phyloP scores from a whole-genome alignment of 768 basidiomycete genomes.

The Agrocybe pediades region DNA sequence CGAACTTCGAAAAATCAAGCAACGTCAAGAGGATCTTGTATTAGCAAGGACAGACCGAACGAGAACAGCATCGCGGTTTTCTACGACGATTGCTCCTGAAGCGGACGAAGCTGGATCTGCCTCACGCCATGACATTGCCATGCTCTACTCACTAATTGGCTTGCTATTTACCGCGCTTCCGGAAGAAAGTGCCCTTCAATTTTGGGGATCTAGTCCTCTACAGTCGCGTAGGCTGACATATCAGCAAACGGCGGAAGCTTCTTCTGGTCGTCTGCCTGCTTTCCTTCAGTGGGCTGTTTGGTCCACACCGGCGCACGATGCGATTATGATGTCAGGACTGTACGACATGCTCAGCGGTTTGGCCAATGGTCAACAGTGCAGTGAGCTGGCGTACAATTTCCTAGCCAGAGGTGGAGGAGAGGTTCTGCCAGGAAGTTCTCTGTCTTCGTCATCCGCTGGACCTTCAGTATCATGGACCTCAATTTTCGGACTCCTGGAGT shows the following conservation, averaged over 20 bases:
- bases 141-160: slow-evolving; percentile 82
- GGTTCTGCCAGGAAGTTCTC: slow-evolving; percentile 59
- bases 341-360: slow-evolving; percentile 90
- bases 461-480: slow-evolving; percentile 76
- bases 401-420: slow-evolving; percentile 77
- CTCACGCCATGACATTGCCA: slow-evolving; percentile 83
- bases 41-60: slow-evolving; percentile 69
- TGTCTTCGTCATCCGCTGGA: slow-evolving; percentile 52
- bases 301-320: slow-evolving; percentile 76
- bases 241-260: slow-evolving; percentile 61
- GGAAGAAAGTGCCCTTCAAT: slow-evolving; percentile 77
- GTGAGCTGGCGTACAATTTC: slow-evolving; percentile 88
- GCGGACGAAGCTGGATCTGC: slow-evolving; percentile 37
- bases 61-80: slow-evolving; percentile 51
- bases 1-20: slow-evolving; percentile 83
- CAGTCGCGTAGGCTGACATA: slow-evolving; percentile 44
- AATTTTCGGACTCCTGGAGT: slow-evolving; percentile 75
- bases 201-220: slow-evolving; percentile 74
- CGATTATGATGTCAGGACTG: slow-evolving; percentile 73
- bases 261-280: slow-evolving; percentile 39
- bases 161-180: slow-evolving; percentile 76
- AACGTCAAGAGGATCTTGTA: slow-evolving; percentile 83
- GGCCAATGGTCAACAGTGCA: slow-evolving; percentile 81
- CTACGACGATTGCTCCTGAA: slow-evolving; percentile 42
- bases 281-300: slow-evolving; percentile 92